A percentile compares a stretch with the other conserved stretches of the same genome.
phyloP scores from a whole-genome alignment of 75 land plant species.

The Cryptomeria japonica region DNA sequence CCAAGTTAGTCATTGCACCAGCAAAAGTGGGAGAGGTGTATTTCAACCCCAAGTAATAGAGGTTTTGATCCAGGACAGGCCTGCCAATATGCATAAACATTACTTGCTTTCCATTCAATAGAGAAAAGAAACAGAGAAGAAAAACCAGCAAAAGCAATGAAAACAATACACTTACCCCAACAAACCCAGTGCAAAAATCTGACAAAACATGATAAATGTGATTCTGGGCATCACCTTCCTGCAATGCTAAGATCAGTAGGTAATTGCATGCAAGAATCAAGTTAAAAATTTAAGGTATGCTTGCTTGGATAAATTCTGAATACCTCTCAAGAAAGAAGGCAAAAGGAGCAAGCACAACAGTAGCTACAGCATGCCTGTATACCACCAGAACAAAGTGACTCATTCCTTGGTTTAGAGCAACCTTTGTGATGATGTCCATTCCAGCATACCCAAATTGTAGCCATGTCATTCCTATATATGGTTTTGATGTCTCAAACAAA shows the following conservation, averaged over 20 bases:
- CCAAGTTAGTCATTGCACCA: slow-evolving; percentile 46
- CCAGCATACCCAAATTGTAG: not conserved
- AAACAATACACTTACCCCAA: not conserved
- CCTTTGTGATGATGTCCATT: not conserved
- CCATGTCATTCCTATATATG: not conserved
- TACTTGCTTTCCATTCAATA: not conserved
- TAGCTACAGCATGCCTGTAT: slow-evolving; percentile 4
- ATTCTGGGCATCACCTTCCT: not conserved
- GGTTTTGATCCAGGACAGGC: slow-evolving; percentile 26
- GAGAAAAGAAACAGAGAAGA: not conserved
- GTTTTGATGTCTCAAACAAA: not conserved
- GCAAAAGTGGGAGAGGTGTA: slow-evolving; percentile 29
- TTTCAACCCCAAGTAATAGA: slow-evolving; percentile 28
- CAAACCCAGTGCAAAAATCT: not conserved
- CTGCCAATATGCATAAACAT: slow-evolving; percentile 14
- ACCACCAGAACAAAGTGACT: not conserved
- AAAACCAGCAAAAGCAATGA: too few species aligned
- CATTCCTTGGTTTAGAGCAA: not conserved
- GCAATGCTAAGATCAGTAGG: not conserved
- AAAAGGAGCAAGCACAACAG: not conserved
- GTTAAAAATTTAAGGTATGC: not conserved
- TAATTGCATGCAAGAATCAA: not conserved
- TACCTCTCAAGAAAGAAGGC: not conserved
- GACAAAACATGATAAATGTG: not conserved
- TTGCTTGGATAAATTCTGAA: not conserved